Conservation (phyloP, 768 basidiomycete genomes). For the Tricholoma terreum region DNA sequence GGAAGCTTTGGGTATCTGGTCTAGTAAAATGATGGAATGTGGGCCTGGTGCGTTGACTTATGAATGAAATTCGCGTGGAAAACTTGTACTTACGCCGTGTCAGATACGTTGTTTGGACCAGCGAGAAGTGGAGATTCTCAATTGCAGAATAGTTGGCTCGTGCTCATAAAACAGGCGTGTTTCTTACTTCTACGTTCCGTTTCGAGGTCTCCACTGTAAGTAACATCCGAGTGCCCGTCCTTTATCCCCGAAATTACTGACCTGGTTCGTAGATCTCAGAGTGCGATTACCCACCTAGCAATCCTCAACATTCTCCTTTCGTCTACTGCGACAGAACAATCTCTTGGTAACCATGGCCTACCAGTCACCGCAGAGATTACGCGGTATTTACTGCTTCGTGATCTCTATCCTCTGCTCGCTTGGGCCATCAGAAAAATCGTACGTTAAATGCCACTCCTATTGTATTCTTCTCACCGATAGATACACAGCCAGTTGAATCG, state of each 20-base stretch:
- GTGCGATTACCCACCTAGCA: constrained; percentile 46
- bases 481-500: constrained; percentile 47
- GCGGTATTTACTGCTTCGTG: constrained; percentile 44
- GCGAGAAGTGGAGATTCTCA: constrained; percentile 29
- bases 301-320: constrained; percentile 50
- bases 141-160: constrained; percentile 50
- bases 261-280: constrained; percentile 38
- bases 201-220: constrained; percentile 49
- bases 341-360: constrained; percentile 29
- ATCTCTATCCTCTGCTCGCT: constrained; percentile 43
- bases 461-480: neutral
- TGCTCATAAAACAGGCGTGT: constrained; percentile 50
- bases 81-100: too few relatives aligned
- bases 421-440: constrained; percentile 48
- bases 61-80: neutral
- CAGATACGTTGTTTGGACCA: constrained; percentile 41
- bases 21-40: constrained; percentile 28
- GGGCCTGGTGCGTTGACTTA: constrained; percentile 26
- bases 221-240: neutral
- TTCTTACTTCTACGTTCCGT: constrained; percentile 52
- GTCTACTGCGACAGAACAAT: constrained; percentile 15
- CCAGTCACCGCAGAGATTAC: constrained; percentile 33
- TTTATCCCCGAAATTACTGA: neutral
- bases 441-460: constrained; percentile 21
- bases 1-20: constrained; percentile 46